A percentile compares a stretch with the other conserved stretches of the same genome.
phyloP scores from a whole-genome alignment of 179 eudicot species.

The Nepenthes alata region DNA sequence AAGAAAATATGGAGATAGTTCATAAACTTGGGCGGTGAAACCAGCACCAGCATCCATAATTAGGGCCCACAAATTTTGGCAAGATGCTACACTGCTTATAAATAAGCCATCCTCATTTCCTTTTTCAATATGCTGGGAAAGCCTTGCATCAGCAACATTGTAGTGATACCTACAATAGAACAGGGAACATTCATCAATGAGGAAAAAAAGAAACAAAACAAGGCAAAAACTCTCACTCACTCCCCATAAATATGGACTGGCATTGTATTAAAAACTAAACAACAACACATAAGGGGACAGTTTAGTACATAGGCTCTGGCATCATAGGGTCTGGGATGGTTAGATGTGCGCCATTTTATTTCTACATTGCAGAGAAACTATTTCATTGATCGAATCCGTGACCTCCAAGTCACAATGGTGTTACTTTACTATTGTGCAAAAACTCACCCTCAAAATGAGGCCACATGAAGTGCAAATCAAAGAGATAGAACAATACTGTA shows the following conservation, averaged over 20 bases:
- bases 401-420: too few species aligned
- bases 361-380: too few species aligned
- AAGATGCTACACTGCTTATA: constrained; percentile 15
- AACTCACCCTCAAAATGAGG: too few species aligned
- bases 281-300: neutral
- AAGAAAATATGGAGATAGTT: constrained; percentile 36
- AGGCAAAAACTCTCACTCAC: neutral
- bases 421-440: too few species aligned
- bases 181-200: neutral
- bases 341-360: too few species aligned
- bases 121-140: constrained; percentile 16
- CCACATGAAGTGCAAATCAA: neutral
- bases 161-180: constrained; percentile 15
- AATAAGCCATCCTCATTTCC: constrained; percentile 11
- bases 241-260: neutral
- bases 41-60: constrained; percentile 53
- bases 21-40: constrained; percentile 43
- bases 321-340: too few species aligned
- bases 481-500: neutral
- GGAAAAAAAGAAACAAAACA: neutral
- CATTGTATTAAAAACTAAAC: neutral
- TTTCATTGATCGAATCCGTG: too few species aligned
- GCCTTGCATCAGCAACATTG: constrained; percentile 15
- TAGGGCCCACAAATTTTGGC: constrained; percentile 33
- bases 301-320: neutral